Percentiles rank a stretch among this genome's conserved stretches.
Evolutionary conservation across 139 green algal species (phyloP).

Genomic region (Coelastrella sp.): DNA sequence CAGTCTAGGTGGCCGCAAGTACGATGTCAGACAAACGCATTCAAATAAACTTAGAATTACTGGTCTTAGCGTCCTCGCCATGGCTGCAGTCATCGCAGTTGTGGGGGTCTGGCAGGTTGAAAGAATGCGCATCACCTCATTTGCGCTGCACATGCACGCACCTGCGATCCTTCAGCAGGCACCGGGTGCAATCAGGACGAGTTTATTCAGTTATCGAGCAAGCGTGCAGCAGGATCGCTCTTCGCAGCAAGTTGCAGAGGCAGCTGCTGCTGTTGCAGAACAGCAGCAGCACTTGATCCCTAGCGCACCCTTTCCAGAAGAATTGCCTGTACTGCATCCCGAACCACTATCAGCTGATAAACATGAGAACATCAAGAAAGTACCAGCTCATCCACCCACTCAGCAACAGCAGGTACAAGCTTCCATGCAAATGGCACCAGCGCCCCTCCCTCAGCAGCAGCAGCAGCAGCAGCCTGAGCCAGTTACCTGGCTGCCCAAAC

Average conservation of each 20-base stretch:
- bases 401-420: neutral
- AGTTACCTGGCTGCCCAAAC: neutral
- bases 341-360: neutral
- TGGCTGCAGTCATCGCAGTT: neutral
- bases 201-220: neutral
- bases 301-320: neutral
- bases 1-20: neutral
- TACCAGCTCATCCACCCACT: neutral
- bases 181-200: neutral
- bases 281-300: neutral
- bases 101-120: neutral
- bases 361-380: neutral
- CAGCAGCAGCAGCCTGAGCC: too few species aligned
- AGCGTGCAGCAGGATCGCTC: neutral
- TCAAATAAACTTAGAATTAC: neutral
- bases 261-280: neutral
- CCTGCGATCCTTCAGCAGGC: neutral
- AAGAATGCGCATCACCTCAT: neutral
- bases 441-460: too few species aligned
- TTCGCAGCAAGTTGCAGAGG: neutral
- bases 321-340: neutral
- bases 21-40: neutral
- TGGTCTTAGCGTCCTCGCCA: neutral
- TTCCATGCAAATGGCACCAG: too few species aligned
- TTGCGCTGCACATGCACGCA: neutral